Conservation (phyloP, 352 stramenopile genomes). For the Phytophthora hibernalis region DNA sequence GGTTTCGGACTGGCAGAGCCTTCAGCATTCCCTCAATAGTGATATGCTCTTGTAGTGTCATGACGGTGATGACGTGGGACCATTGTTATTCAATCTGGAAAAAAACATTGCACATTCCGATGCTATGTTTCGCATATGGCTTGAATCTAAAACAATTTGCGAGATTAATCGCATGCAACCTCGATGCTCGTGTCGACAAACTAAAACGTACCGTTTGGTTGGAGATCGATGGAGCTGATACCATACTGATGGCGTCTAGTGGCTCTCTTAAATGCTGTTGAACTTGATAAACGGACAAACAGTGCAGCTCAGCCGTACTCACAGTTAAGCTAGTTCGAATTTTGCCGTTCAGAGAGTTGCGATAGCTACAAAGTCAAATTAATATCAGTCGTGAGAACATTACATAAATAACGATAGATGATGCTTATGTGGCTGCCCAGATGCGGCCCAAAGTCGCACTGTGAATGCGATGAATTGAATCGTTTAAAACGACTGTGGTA, state of each 20-base stretch:
- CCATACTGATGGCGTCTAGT: not conserved
- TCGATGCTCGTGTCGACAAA: too few species aligned
- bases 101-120: conserved; percentile 12
- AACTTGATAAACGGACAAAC: conserved; percentile 4
- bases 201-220: too few species aligned
- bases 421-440: too few species aligned
- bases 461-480: not conserved
- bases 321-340: not conserved
- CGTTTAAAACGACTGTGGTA: conserved; percentile 8
- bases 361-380: not conserved
- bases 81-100: conserved; percentile 5
- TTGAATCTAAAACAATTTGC: not conserved
- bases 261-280: not conserved
- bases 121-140: not conserved
- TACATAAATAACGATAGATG: too few species aligned
- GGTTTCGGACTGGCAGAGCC: not conserved
- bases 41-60: conserved; percentile 1
- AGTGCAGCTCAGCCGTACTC: not conserved
- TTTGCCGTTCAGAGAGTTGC: not conserved
- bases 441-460: too few species aligned
- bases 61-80: conserved; percentile 1
- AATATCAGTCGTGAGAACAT: not conserved
- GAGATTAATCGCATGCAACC: too few species aligned
- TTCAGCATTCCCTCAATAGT: not conserved
- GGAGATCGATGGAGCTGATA: not conserved